A percentile compares a stretch with the other conserved stretches of the same genome.
These are phyloP conservation scores for Kwoniella dejecticola DNA, from an alignment of 768 basidiomycete species.

Conservation along the genomic window DNA sequence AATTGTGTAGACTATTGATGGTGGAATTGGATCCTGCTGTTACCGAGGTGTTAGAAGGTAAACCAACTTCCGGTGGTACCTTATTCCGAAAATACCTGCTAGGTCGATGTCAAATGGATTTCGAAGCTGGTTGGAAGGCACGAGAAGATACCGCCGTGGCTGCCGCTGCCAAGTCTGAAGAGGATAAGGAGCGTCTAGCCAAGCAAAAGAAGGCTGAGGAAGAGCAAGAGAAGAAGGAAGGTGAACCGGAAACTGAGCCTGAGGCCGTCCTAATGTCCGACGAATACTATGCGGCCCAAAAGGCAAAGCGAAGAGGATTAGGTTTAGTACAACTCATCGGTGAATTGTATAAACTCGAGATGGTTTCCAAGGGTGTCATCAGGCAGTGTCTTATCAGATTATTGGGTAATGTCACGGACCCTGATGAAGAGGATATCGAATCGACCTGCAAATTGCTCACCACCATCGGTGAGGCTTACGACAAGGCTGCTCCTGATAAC, in stretches of 20 bases:
- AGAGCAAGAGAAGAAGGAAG: constrained; percentile 57
- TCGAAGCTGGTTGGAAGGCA: constrained; percentile 90
- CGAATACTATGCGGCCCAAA: constrained; percentile 93
- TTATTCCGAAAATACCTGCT: constrained; percentile 96
- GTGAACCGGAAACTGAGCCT: constrained; percentile 62
- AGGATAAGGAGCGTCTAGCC: constrained; percentile 67
- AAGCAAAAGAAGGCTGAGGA: constrained; percentile 60
- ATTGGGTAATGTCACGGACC: constrained; percentile 86
- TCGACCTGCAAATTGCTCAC: constrained; percentile 87
- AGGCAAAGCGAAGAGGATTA: constrained; percentile 94
- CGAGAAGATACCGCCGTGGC: constrained; percentile 85
- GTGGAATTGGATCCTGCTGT: constrained; percentile 85
- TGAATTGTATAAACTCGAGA: constrained; percentile 97
- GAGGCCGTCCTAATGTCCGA: constrained; percentile 80
- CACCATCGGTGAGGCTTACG: constrained; percentile 82
- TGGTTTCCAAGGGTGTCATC: constrained; percentile 98
- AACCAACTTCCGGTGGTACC: constrained; percentile 87
- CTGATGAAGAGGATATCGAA: constrained; percentile 97
- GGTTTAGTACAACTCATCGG: constrained; percentile 98
- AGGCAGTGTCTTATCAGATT: constrained; percentile 97
- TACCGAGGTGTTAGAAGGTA: constrained; percentile 84
- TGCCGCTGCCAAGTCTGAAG: constrained; percentile 78
- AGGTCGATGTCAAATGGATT: constrained; percentile 96
- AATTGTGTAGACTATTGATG: constrained; percentile 93
- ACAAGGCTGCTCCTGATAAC: constrained; percentile 77